These are phyloP conservation scores for Croton setiger DNA, from an alignment of 441 rosid species.

Conservation along the genomic window DNA sequence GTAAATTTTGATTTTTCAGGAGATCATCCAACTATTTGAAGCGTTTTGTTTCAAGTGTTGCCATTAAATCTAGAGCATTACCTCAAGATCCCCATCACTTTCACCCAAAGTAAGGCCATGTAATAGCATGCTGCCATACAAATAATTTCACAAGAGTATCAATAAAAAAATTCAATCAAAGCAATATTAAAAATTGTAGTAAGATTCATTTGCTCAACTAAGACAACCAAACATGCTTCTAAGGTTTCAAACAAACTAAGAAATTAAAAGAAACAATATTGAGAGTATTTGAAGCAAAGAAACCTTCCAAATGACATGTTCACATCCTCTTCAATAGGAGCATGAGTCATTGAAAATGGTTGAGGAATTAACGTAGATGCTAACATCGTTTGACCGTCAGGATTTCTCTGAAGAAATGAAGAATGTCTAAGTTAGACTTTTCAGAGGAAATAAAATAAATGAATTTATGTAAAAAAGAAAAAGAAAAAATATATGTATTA, in stretches of 20 bases:
- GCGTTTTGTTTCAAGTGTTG: constrained; percentile 5
- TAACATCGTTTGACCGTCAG: constrained; percentile 87
- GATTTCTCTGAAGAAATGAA: constrained; percentile 50
- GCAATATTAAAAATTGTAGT: neutral
- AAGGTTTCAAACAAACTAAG: neutral
- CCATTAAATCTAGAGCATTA: constrained; percentile 22
- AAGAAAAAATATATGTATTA: constrained; percentile 25
- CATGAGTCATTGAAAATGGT: constrained; percentile 56
- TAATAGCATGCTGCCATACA: constrained; percentile 75
- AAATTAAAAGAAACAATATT: constrained; percentile 7
- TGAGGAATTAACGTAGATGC: constrained; percentile 94
- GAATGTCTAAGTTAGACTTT: neutral
- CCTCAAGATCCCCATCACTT: constrained; percentile 95
- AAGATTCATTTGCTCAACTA: neutral
- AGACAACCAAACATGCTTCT: constrained; percentile 5
- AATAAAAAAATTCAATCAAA: neutral
- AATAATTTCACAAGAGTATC: constrained; percentile 19
- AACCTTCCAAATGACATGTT: constrained; percentile 99
- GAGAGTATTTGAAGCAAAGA: constrained; percentile 13
- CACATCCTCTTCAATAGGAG: constrained; percentile 82
- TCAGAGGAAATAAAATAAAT: constrained; percentile 17
- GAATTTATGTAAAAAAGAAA: neutral
- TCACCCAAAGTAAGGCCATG: constrained; percentile 86
- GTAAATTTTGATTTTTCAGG: constrained; percentile 1
- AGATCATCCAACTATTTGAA: constrained; percentile 10